Conservation (phyloP, 192 early-diverging fungal genomes). For the Umbelopsis vinacea region DNA sequence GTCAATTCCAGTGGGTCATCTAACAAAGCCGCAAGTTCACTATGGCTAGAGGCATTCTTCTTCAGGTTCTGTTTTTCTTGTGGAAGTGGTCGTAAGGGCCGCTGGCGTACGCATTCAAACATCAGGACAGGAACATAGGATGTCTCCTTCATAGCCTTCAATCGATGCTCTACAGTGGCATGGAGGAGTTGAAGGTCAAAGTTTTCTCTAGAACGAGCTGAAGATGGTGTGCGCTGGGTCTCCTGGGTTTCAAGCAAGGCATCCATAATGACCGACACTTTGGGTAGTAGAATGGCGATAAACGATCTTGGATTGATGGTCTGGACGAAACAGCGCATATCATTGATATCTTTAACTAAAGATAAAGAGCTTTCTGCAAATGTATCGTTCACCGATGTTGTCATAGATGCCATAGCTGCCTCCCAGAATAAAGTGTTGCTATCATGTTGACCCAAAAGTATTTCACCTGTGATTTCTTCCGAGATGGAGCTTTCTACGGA, state of each 20-base stretch:
- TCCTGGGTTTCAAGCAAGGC: constrained; percentile 12
- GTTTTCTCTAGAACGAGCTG: background rate
- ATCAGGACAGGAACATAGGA: constrained; percentile 33
- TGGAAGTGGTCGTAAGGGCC: constrained; percentile 34
- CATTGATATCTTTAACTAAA: constrained; percentile 41
- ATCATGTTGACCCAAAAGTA: constrained; percentile 46
- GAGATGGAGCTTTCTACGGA: constrained; percentile 50
- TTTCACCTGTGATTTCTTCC: constrained; percentile 52
- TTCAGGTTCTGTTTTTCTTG: background rate
- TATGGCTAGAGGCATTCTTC: too few relatives aligned
- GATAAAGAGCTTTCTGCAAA: constrained; percentile 33
- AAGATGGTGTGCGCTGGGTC: background rate
- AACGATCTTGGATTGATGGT: constrained; percentile 50
- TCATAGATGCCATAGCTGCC: constrained; percentile 44
- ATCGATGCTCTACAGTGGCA: background rate
- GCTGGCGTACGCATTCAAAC: constrained; percentile 57
- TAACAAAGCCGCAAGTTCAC: background rate
- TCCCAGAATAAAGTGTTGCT: constrained; percentile 40
- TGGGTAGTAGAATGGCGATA: constrained; percentile 50
- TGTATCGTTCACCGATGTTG: constrained; percentile 26
- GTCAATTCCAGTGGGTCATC: constrained; percentile 7
- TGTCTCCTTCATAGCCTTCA: background rate
- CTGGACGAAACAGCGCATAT: constrained; percentile 59
- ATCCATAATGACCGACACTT: constrained; percentile 42
- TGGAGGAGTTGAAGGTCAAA: background rate